Evolutionary conservation across 208 protist genomes (phyloP).

Genomic region (Leishmania gerbilli): DNA sequence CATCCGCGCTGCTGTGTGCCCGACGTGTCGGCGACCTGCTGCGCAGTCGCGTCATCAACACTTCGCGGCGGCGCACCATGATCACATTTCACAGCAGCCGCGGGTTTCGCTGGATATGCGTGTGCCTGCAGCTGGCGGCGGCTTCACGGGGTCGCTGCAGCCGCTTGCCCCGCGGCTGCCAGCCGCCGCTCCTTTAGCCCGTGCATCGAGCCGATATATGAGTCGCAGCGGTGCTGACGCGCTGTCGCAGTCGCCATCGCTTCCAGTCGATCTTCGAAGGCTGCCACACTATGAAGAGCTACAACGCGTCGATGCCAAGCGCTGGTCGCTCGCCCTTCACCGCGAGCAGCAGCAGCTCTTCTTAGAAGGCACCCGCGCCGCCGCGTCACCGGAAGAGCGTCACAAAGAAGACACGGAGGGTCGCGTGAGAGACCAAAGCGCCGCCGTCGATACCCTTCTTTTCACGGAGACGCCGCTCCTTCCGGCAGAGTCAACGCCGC

Average conservation of each 20-base stretch:
- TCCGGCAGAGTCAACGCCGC: background rate
- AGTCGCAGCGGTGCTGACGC: background rate
- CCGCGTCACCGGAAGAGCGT: background rate
- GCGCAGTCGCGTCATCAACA: background rate
- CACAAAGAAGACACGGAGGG: background rate
- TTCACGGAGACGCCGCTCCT: slow-evolving; percentile 26
- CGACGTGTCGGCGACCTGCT: slow-evolving; percentile 62
- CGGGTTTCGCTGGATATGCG: slow-evolving; percentile 8
- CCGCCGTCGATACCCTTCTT: slow-evolving; percentile 15
- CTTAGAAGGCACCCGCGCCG: background rate
- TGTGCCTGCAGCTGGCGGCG: background rate
- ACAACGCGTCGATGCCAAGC: slow-evolving; percentile 13
- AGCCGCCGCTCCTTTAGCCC: slow-evolving; percentile 1
- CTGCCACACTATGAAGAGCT: slow-evolving; percentile 23
- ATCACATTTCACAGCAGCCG: background rate
- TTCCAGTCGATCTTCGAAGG: slow-evolving; percentile 1
- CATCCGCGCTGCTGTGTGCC: slow-evolving; percentile 52
- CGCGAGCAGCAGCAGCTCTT: slow-evolving; percentile 11
- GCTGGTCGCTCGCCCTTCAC: slow-evolving; percentile 9
- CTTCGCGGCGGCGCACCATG: background rate
- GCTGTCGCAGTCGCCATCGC: background rate
- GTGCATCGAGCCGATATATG: background rate
- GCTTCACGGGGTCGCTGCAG: slow-evolving; percentile 32
- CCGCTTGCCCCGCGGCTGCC: slow-evolving; percentile 33
- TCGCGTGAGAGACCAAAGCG: background rate